Percentiles rank a stretch among this genome's conserved stretches.
Conservation (phyloP, 495 filamentous ascomycete species). For the Amphirosellinia nigrospora region DNA sequence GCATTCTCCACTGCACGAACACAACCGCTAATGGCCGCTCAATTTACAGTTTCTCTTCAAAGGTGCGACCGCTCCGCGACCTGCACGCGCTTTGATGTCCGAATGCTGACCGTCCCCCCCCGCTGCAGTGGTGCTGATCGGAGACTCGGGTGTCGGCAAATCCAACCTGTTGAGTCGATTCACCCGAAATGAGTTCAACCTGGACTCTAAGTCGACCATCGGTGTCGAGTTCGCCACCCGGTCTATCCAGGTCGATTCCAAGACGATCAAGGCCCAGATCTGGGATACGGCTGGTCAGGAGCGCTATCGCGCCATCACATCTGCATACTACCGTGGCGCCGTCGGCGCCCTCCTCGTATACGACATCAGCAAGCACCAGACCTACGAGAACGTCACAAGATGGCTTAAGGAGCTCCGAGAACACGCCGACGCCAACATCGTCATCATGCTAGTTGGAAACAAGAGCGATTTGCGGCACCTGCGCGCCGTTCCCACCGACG, state of each 20-base stretch:
- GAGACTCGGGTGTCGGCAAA: constrained; percentile 99
- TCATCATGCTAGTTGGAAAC: constrained; percentile 99
- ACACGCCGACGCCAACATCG: constrained; percentile 98
- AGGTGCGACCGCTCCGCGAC: constrained; percentile 60
- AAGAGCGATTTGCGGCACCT: constrained; percentile 99
- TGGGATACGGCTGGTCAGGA: constrained; percentile 99
- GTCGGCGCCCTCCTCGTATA: constrained; percentile 98
- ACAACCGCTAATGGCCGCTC: constrained; percentile 30
- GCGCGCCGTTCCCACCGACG: constrained; percentile 95
- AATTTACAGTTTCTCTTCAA: constrained; percentile 95
- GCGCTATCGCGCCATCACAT: constrained; percentile 98
- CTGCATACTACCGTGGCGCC: constrained; percentile 97
- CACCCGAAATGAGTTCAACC: constrained; percentile 99
- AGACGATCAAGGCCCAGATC: constrained; percentile 99
- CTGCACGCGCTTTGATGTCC: constrained; percentile 23
- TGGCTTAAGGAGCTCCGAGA: constrained; percentile 99
- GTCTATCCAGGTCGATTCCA: constrained; percentile 98
- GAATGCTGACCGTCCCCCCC: constrained; percentile 44
- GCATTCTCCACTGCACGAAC: constrained; percentile 21
- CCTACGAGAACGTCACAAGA: constrained; percentile 97
- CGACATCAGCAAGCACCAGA: constrained; percentile 99
- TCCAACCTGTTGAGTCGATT: constrained; percentile 99
- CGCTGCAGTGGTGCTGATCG: constrained; percentile 89
- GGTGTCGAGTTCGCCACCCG: constrained; percentile 99
- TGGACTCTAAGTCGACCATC: constrained; percentile 99